A percentile compares a stretch with the other conserved stretches of the same genome.
Evolutionary conservation across 495 filamentous ascomycete species (phyloP).

Genomic region (Xylaria longipes): DNA sequence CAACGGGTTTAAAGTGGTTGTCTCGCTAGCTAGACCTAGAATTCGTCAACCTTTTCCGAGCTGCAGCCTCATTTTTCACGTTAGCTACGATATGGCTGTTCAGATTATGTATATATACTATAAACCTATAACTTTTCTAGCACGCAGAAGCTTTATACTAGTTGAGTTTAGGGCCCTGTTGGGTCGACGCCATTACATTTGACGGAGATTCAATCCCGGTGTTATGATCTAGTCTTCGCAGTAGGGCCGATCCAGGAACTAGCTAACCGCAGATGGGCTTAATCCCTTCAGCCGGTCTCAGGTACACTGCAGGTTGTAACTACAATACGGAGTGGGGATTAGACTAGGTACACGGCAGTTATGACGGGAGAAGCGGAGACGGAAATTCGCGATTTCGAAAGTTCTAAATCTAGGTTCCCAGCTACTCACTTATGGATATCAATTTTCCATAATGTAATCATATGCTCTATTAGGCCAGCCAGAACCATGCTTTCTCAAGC

Average conservation of each 20-base stretch:
- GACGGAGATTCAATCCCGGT: background rate
- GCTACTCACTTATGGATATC: background rate
- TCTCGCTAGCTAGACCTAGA: background rate
- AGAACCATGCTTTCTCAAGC: constrained; percentile 53
- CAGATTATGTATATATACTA: background rate
- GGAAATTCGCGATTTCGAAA: background rate
- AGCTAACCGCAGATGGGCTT: background rate
- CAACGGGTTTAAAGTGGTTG: background rate
- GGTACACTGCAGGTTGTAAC: background rate
- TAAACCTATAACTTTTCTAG: background rate
- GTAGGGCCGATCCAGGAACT: background rate
- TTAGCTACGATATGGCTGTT: background rate
- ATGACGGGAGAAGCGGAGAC: background rate
- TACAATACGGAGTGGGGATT: background rate
- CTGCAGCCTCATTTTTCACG: background rate
- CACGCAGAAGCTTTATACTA: background rate
- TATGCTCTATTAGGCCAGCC: constrained; percentile 46
- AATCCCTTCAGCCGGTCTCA: background rate
- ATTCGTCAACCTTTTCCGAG: background rate
- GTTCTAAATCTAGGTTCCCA: constrained; percentile 1
- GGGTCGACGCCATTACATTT: background rate
- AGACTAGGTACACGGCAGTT: background rate
- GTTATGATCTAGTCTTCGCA: background rate
- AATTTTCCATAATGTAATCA: background rate
- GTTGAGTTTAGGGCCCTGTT: background rate